These are phyloP conservation scores for Exophiala oligosperma DNA, from an alignment of 2,329 filamentous ascomycete species.

Conservation along the genomic window DNA sequence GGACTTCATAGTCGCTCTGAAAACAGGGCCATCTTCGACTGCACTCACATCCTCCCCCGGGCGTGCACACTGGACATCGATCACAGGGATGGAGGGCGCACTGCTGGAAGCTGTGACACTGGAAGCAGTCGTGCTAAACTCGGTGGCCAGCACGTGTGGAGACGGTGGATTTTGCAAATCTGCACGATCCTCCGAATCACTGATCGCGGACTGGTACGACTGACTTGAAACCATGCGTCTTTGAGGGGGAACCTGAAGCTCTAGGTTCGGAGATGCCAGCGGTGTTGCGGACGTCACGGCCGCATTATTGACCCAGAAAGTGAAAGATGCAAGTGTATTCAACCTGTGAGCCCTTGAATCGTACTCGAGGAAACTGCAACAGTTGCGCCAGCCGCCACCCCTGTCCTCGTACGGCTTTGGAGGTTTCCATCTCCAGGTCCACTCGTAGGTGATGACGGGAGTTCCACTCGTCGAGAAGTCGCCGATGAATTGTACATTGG, in stretches of 20 bases:
- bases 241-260: slow-evolving; percentile 66
- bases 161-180: slow-evolving; percentile 35
- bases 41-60: slow-evolving; percentile 82
- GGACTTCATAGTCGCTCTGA: slow-evolving; percentile 94
- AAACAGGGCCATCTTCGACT: slow-evolving; percentile 89
- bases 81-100: slow-evolving; percentile 57
- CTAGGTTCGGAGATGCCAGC: slow-evolving; percentile 70
- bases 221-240: slow-evolving; percentile 84
- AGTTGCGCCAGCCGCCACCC: slow-evolving; percentile 91
- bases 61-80: slow-evolving; percentile 83
- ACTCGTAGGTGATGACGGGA: slow-evolving; percentile 83
- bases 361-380: slow-evolving; percentile 97
- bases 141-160: slow-evolving; percentile 28
- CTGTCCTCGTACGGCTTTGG: slow-evolving; percentile 79
- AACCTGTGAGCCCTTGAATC: slow-evolving; percentile 88
- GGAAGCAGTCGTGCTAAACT: slow-evolving; percentile 35
- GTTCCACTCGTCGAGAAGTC: slow-evolving; percentile 84
- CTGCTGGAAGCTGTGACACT: slow-evolving; percentile 27
- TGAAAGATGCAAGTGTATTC: slow-evolving; percentile 86
- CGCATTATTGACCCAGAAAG: slow-evolving; percentile 86
- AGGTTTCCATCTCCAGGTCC: slow-evolving; percentile 96
- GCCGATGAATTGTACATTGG: slow-evolving; percentile 93
- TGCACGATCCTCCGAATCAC: slow-evolving; percentile 61
- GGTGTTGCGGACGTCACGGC: slow-evolving; percentile 50
- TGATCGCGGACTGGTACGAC: slow-evolving; percentile 80